These are phyloP conservation scores for Conoideocrella luteorostrata DNA, from an alignment of 2,329 filamentous ascomycete species.

Conservation along the genomic window DNA sequence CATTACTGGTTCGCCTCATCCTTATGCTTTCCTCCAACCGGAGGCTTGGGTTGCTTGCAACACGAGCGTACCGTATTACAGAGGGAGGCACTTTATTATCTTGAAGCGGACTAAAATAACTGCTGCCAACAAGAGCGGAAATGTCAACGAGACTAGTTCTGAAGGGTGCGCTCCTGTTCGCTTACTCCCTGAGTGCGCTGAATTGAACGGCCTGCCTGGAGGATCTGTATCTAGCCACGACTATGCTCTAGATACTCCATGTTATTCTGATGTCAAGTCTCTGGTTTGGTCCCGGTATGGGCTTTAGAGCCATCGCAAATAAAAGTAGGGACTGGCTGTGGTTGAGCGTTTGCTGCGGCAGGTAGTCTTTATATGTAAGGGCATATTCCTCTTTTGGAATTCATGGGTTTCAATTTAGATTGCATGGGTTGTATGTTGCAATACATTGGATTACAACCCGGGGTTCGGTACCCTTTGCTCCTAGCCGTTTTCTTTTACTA, in stretches of 20 bases:
- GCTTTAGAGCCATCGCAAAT: too few relatives aligned
- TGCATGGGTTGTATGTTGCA: too few relatives aligned
- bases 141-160: slow-evolving; percentile 21
- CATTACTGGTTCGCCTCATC: slow-evolving; percentile 23
- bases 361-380: too few relatives aligned
- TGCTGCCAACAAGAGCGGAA: slow-evolving; percentile 13
- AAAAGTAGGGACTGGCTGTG: too few relatives aligned
- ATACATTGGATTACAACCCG: too few relatives aligned
- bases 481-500: too few relatives aligned
- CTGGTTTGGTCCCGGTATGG: slow-evolving; percentile 31
- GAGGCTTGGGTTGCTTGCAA: slow-evolving; percentile 36
- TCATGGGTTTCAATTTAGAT: too few relatives aligned
- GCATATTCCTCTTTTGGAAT: too few relatives aligned
- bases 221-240: slow-evolving; percentile 30
- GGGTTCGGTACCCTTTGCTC: too few relatives aligned
- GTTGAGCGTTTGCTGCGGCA: too few relatives aligned
- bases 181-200: slow-evolving; percentile 35
- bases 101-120: slow-evolving; percentile 27
- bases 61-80: slow-evolving; percentile 31
- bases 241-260: slow-evolving; percentile 27
- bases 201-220: slow-evolving; percentile 26
- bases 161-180: slow-evolving; percentile 32
- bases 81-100: slow-evolving; percentile 24
- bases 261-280: slow-evolving; percentile 31
- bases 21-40: slow-evolving; percentile 22